phyloP scores from a whole-genome alignment of 225 moss, liverwort and hornwort genomes.

The Sphagnum tenellum region DNA sequence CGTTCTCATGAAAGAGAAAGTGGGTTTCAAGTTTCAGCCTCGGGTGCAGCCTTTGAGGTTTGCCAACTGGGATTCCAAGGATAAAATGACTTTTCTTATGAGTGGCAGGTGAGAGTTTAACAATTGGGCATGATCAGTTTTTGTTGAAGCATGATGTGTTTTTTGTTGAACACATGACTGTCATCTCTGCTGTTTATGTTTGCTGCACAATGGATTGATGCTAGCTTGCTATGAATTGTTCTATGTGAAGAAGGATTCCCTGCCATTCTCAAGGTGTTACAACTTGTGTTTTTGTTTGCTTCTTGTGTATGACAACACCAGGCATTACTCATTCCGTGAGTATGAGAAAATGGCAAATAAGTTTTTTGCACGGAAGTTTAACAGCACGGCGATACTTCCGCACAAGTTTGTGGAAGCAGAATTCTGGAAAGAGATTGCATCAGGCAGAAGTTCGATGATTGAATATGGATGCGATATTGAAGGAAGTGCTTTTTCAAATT shows the following conservation, averaged over 20 bases:
- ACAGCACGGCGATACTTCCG: conserved; percentile 23
- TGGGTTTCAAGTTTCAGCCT: conserved; percentile 32
- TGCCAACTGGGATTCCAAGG: conserved; percentile 36
- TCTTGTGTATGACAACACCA: background rate
- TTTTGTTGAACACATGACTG: no score
- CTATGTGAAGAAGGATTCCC: no score
- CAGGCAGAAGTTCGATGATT: conserved; percentile 15
- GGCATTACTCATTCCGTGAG: conserved; percentile 27
- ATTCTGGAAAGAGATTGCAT: conserved; percentile 33
- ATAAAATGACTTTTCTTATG: conserved; percentile 29
- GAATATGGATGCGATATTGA: conserved; percentile 21
- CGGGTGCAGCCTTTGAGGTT: conserved; percentile 35
- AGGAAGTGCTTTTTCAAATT: no score
- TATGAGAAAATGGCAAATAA: conserved; percentile 45
- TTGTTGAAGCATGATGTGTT: no score
- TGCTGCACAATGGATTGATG: no score
- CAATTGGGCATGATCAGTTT: no score
- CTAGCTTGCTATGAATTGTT: no score
- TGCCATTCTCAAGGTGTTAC: background rate
- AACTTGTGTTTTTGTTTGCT: no score
- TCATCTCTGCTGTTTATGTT: no score
- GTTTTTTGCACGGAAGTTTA: conserved; percentile 19
- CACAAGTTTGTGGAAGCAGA: conserved; percentile 28
- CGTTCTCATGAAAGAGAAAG: conserved; percentile 28
- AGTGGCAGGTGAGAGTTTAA: conserved; percentile 17